A percentile compares a stretch with the other conserved stretches of the same genome.
Evolutionary conservation across 2,329 filamentous ascomycete species (phyloP).

Genomic region (Magnaporthales sp.): DNA sequence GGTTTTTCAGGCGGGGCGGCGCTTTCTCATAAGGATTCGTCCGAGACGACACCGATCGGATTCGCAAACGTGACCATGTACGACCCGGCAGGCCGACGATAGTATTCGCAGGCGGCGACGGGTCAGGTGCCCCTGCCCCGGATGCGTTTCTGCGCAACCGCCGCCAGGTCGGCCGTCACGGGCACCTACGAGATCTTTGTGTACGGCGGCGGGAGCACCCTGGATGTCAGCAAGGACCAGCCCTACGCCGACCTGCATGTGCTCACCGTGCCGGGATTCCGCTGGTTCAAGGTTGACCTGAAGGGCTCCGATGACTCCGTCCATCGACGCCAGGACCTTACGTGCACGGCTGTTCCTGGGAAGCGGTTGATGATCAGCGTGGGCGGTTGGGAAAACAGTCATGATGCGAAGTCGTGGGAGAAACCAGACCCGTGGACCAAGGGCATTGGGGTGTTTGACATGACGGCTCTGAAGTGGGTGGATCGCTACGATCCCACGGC

Average conservation of each 20-base stretch:
- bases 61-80: conserved; percentile 18
- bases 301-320: conserved; percentile 8
- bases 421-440: neutral
- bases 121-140: conserved; percentile 14
- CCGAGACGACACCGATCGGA: neutral
- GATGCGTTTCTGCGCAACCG: conserved; percentile 20
- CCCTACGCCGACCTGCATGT: conserved; percentile 22
- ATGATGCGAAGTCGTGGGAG: neutral
- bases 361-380: neutral
- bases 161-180: conserved; percentile 12
- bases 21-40: neutral
- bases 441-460: neutral
- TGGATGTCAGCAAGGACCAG: conserved; percentile 2
- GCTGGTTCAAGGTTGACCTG: conserved; percentile 21
- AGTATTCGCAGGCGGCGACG: conserved; percentile 23
- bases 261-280: conserved; percentile 28
- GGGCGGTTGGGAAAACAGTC: neutral
- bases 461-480: neutral
- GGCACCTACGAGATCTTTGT: conserved; percentile 17
- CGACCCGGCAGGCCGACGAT: conserved; percentile 19
- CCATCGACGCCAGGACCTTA: conserved; percentile 7
- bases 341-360: neutral
- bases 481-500: neutral
- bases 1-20: neutral
- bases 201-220: conserved; percentile 20